A percentile compares a stretch with the other conserved stretches of the same genome.
Evolutionary conservation across 2,329 filamentous ascomycete genomes (phyloP).

Genomic region (Dothistroma pini): DNA sequence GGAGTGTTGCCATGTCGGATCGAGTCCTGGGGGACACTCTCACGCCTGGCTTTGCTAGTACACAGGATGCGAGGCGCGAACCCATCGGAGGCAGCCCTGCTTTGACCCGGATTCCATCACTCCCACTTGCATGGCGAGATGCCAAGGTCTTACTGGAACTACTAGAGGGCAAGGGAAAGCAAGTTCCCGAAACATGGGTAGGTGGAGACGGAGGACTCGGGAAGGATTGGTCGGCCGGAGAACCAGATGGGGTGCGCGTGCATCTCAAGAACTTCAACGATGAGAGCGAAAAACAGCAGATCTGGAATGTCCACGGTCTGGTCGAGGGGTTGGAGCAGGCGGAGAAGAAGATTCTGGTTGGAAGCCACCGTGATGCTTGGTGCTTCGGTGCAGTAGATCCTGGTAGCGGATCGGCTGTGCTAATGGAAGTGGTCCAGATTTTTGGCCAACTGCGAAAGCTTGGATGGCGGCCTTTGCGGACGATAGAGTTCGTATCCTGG

Average conservation of each 20-base stretch:
- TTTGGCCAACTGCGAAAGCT: constrained; percentile 72
- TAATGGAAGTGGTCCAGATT: constrained; percentile 82
- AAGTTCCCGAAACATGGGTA: constrained; percentile 66
- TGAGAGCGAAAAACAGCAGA: constrained; percentile 73
- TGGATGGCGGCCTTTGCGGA: constrained; percentile 89
- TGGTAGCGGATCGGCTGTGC: constrained; percentile 81
- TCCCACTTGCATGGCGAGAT: constrained; percentile 87
- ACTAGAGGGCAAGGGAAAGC: constrained; percentile 69
- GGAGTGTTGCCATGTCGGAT: constrained; percentile 73
- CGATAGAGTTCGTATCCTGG: constrained; percentile 96
- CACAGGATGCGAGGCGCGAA: constrained; percentile 61
- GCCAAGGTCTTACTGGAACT: constrained; percentile 74
- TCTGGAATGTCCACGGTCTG: constrained; percentile 87
- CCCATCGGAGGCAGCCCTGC: constrained; percentile 66
- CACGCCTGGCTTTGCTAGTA: constrained; percentile 80
- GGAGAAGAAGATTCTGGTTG: constrained; percentile 80
- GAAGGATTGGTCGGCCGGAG: constrained; percentile 63
- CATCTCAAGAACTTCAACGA: constrained; percentile 84
- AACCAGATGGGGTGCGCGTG: constrained; percentile 56
- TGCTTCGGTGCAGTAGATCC: constrained; percentile 83
- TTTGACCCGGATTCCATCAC: constrained; percentile 77
- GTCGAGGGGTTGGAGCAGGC: constrained; percentile 81
- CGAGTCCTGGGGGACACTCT: constrained; percentile 89
- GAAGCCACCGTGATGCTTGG: constrained; percentile 92
- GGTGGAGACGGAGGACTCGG: constrained; percentile 64